Evolutionary conservation across 805 yeast species (phyloP), one percentile per base, ranked within the genome.

Genomic region (Kurtzmaniella cleridarum): DNA sequence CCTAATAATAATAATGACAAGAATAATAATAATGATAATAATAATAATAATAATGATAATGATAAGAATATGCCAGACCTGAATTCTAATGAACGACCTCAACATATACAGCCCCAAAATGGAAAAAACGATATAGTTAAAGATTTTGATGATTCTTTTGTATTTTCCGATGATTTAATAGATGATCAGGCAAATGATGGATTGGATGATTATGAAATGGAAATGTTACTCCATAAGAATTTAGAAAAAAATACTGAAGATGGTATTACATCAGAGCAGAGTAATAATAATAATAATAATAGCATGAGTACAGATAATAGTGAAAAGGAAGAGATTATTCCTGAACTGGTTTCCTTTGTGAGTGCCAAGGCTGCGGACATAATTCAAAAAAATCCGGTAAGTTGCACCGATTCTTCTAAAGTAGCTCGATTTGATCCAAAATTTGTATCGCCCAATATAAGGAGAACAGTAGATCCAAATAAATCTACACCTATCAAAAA

Each of bases 401-500:
- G 10, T 6, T 7, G 13, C 18, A 57, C 59, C 3, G 66, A 64
- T 2, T 59, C 67, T 36, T 55, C 71, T n/a, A 78, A 71, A 47
- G 72, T 81, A 35, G 78, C 84, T 0, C 76, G 72, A 37, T 76
- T 71, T 45, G 75, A 78, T 43, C 57, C 69, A 29, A 52, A 75
- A 73, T 57, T 57, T 38, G 77, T 75, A 32, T 76, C 76, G 5
- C 74, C 71, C 11, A 73, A 69, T 45, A 74, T 78, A 39, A 51
- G 65, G 32, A 56, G 70, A 14, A 79, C 83, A 0, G 65, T 82
- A 11, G 89, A 84, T 55, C 91, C 82, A 34, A 69, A 73, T 1
- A 79, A 75, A 41, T 83, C 90, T 0, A 75, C 78, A 3, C 89
- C 84, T 2, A 65, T 84, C 2, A 76, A 75, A 41, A 61, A 79